Base-by-base conservation (phyloP, 805 yeast genomes). In the Saturnispora serradocipensis region DNA sequence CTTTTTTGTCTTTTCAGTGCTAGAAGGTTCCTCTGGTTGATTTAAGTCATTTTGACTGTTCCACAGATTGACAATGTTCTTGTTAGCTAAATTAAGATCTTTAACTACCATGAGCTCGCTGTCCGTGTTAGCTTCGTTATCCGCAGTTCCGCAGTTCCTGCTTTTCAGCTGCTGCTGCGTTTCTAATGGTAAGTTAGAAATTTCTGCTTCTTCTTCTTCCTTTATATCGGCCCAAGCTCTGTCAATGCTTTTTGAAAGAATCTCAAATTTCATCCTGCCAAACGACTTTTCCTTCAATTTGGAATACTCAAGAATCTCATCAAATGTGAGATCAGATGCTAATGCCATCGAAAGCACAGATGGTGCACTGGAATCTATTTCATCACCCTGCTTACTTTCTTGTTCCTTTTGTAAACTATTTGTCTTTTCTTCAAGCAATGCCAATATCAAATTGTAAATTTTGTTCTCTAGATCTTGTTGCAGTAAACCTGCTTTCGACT, bases 11-110 rank as follows among this genome's bases (percentile, higher is more conserved):
- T 48, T 55, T 7, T 38, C 47, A 22, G 30, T 27, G 13, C 39
- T 34, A 72, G 73, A 55, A 69, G 59, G 61, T 30, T 59, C 46
- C 39, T 47, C 50, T 43, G 52, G 45, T 49, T 36, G 58, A 22
- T 45, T n/a, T 53, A 49, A 45, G 40, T 35, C 34, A n/a, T 56
- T 45, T 18, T 66, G 57, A 34, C 13, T 30, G 15, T 70, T 74
- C 97, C 97, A 90, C 46, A 81, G 65, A 18, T 80, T 74, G 0
- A 86, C 86, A 2, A 90, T 84, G 20, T 84, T 78, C 61, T 83
- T 87, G 65, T 91, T 91, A 69, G 88, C 75, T 3, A 76, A 70
- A 59, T 90, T 90, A 3, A 73, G 63, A 52, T 86, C 87, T 46
- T 70, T 71, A 5, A 77, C 88, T 3, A 77, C 80, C 86, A 87